Base-by-base conservation (phyloP, 306 rosid species). In the Spatholobus suberectus region DNA sequence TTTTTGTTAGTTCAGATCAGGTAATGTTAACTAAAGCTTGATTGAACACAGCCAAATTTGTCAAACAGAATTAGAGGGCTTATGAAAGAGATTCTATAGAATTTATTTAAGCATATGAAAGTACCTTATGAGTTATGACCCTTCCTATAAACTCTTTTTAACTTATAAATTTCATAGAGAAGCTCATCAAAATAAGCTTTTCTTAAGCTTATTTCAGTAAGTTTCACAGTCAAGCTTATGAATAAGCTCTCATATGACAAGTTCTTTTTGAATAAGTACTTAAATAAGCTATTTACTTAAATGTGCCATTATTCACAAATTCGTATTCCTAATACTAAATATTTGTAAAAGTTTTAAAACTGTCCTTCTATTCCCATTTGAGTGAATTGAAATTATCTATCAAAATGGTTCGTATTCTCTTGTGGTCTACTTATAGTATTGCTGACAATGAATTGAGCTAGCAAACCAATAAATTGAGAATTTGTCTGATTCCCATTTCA, bases 1-100 rank as follows among this genome's bases (percentile, higher is more conserved):
- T 63, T 63, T 63, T 29, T 63, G 43, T 63, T n/a, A 63, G 70
- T 63, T 17, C 70, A 32, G 70, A 63, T 63, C 70, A 63, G 70
- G 70, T 63, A 63, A 29, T 63, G 0, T 63, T 62, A 15, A 32
- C 70, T 63, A 32, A 57, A 63, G 38, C 24, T 63, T 63, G 23
- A 32, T 15, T 32, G 11, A 29, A 55, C 62, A 20, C 3, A 9
- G 4, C 14, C 29, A 55, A 55, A 6, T 54, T 18, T 54, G 26
- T 54, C 26, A 20, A 2, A 54, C 18, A 49, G 21, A 49, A 51
- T 51, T 51, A 51, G 24, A 51, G 12, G 24, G 24, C 58, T 1
- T 5, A n/a, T 49, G 23, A 9, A 49, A 49, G 57, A 49, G 58
- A 8, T 51, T 51, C 58, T 51, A 8, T 51, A 8, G 21, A 51